Evolutionary conservation across 1,284 basidiomycete genomes (phyloP).

Genomic region (Tilletia caries): DNA sequence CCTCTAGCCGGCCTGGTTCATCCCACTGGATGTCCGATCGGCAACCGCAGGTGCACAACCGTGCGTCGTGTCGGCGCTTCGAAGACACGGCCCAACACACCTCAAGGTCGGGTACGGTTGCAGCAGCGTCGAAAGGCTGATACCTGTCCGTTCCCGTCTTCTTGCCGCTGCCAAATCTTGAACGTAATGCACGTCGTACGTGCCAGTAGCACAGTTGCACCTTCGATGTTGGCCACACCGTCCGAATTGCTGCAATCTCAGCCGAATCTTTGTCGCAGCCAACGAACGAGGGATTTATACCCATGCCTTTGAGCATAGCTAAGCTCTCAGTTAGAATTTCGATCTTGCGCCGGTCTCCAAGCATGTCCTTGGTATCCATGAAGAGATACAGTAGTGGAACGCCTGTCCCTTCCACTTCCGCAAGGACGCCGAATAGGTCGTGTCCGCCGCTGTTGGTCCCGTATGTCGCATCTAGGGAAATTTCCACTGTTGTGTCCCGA

Average conservation of each 20-base stretch:
- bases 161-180: background rate
- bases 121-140: background rate
- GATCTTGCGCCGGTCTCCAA: background rate
- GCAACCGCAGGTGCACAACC: background rate
- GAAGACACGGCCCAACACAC: background rate
- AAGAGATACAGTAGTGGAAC: background rate
- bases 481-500: background rate
- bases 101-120: background rate
- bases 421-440: background rate
- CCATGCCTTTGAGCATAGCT: background rate
- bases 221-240: background rate
- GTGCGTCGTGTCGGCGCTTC: background rate
- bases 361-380: background rate
- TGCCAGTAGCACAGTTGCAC: conserved; percentile 8
- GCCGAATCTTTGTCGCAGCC: conserved; percentile 6
- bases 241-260: background rate
- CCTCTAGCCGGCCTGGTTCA: background rate
- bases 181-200: background rate
- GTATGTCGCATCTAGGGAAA: background rate
- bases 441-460: background rate
- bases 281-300: background rate
- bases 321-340: background rate
- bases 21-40: background rate
- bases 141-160: background rate
- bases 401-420: background rate